A percentile compares a stretch with the other conserved stretches of the same genome.
Conservation (phyloP, 2,329 filamentous ascomycete species). For the Alternaria angustiovoidea region DNA sequence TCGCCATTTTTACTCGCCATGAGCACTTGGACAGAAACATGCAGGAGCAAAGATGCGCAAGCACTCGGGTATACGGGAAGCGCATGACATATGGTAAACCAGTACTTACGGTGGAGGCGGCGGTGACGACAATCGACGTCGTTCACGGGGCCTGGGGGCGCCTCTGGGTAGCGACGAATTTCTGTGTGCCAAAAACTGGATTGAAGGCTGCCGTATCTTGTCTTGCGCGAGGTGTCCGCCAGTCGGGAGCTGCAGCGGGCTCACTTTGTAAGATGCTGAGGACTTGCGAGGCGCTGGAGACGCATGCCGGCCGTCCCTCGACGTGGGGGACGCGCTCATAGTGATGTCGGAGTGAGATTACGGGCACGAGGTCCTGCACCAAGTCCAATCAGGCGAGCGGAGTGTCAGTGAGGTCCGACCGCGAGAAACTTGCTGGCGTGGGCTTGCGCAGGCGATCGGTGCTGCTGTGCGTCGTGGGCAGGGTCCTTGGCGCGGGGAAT, state of each 20-base stretch:
- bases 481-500: conserved; percentile 43
- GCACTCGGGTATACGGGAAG: conserved; percentile 4
- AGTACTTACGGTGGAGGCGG: conserved; percentile 53
- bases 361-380: conserved; percentile 29
- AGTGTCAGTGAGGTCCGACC: conserved; percentile 23
- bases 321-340: conserved; percentile 49
- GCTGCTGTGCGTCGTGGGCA: conserved; percentile 35
- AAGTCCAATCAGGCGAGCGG: conserved; percentile 30
- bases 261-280: conserved; percentile 28
- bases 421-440: conserved; percentile 33
- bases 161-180: conserved; percentile 43
- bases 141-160: conserved; percentile 43
- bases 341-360: conserved; percentile 25
- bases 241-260: conserved; percentile 37
- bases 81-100: conserved; percentile 6
- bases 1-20: conserved; percentile 27
- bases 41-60: conserved; percentile 10
- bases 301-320: conserved; percentile 35
- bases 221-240: conserved; percentile 33
- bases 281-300: conserved; percentile 36
- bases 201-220: conserved; percentile 46
- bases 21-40: conserved; percentile 6
- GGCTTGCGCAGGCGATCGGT: conserved; percentile 35
- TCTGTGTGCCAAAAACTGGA: conserved; percentile 49
- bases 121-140: conserved; percentile 51